Percentiles rank a stretch among this genome's conserved stretches.
phyloP scores from a whole-genome alignment of 306 rosid species.

The Casuarina equisetifolia region DNA sequence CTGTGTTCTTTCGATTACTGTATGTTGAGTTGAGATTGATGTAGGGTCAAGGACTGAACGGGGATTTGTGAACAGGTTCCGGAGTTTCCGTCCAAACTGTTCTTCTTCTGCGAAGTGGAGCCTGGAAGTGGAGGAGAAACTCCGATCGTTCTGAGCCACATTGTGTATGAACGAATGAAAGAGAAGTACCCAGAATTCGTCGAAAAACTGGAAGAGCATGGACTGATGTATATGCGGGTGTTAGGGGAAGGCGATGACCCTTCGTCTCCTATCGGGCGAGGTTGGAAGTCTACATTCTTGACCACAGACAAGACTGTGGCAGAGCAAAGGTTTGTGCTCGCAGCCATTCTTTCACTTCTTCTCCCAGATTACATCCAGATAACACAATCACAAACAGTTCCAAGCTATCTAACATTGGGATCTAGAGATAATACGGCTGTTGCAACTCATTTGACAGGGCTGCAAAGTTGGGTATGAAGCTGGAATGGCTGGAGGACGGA shows the following conservation, averaged over 20 bases:
- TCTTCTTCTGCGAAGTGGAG: slow-evolving; percentile 86
- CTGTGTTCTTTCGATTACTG: not conserved
- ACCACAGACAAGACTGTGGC: slow-evolving; percentile 71
- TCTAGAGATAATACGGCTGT: not conserved
- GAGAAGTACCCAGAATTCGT: slow-evolving; percentile 73
- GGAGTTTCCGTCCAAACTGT: slow-evolving; percentile 71
- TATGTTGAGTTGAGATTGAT: not conserved
- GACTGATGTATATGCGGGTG: slow-evolving; percentile 68
- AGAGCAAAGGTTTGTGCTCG: slow-evolving; percentile 58
- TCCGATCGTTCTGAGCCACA: slow-evolving; percentile 79
- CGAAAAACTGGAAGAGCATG: slow-evolving; percentile 58
- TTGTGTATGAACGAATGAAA: slow-evolving; percentile 71
- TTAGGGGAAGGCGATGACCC: slow-evolving; percentile 77
- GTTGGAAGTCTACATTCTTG: slow-evolving; percentile 93
- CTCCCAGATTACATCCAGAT: no score
- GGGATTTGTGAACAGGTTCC: slow-evolving; percentile 54
- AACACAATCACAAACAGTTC: not conserved
- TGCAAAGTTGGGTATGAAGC: slow-evolving; percentile 71
- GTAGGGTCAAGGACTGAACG: not conserved
- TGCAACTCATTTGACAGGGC: slow-evolving; percentile 46
- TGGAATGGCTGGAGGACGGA: slow-evolving; percentile 81
- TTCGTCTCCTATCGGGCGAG: slow-evolving; percentile 84
- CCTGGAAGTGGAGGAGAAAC: slow-evolving; percentile 86
- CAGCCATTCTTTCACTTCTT: not conserved
- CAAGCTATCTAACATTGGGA: not conserved